phyloP scores from a whole-genome alignment of 2,329 filamentous ascomycete genomes.

The Aspergillus chevalieri region DNA sequence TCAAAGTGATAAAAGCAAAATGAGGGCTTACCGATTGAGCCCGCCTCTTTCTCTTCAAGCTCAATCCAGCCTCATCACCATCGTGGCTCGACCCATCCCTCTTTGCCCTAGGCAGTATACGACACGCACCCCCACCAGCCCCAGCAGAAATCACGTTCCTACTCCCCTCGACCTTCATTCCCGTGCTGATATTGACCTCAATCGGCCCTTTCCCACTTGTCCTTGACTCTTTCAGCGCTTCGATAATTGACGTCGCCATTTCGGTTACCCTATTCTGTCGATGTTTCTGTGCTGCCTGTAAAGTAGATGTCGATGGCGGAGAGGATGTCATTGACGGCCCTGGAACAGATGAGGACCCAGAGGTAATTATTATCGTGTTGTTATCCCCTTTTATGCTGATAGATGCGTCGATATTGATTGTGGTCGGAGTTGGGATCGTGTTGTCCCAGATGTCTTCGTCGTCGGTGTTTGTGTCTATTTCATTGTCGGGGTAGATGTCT shows the following conservation, averaged over 20 bases:
- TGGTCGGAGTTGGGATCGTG: constrained; percentile 13
- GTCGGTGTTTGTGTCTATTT: constrained; percentile 1
- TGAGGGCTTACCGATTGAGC: constrained; percentile 18
- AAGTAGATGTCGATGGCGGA: background rate
- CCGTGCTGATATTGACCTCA: constrained; percentile 23
- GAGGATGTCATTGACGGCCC: background rate
- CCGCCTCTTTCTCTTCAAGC: constrained; percentile 11
- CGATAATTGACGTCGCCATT: constrained; percentile 19
- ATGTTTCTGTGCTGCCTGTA: constrained; percentile 14
- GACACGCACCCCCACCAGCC: constrained; percentile 3
- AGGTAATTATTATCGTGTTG: constrained; percentile 27
- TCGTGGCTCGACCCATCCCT: background rate
- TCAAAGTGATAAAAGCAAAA: background rate
- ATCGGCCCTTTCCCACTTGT: constrained; percentile 4
- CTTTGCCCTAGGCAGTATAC: background rate
- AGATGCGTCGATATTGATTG: constrained; percentile 31
- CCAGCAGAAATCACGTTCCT: constrained; percentile 20
- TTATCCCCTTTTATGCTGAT: constrained; percentile 27
- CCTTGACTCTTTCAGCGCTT: constrained; percentile 11
- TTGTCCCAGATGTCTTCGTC: constrained; percentile 8
- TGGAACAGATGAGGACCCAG: constrained; percentile 4
- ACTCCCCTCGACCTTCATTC: constrained; percentile 23
- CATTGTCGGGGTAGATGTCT: constrained; percentile 5
- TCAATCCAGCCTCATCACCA: background rate
- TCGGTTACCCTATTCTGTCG: constrained; percentile 20